A percentile compares a stretch with the other conserved stretches of the same genome.
Conservation (phyloP, 345 rosid species). For the Camelina neglecta region DNA sequence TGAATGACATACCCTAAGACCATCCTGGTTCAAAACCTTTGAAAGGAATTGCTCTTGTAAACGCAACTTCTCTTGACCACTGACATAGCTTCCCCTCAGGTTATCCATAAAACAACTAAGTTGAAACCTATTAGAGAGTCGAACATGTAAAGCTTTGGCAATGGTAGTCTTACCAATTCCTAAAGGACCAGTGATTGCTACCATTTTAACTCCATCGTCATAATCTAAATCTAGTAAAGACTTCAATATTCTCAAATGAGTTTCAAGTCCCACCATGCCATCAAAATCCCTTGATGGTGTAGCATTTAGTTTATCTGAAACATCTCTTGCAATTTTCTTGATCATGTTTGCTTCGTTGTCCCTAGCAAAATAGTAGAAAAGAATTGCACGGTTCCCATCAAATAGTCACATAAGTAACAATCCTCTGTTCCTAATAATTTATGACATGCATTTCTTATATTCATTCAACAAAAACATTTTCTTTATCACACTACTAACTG, state of each 20-base stretch:
- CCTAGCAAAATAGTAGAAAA: neutral
- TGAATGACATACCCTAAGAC: conserved; percentile 27
- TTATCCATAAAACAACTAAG: neutral
- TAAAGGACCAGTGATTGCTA: conserved; percentile 14
- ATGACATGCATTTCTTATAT: too few species aligned
- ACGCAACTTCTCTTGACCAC: neutral
- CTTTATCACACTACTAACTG: too few species aligned
- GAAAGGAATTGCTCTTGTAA: conserved; percentile 17
- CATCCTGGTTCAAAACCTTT: neutral
- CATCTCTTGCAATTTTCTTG: neutral
- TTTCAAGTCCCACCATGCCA: neutral
- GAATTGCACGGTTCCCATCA: neutral
- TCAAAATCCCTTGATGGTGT: neutral
- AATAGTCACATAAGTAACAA: neutral
- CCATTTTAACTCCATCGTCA: neutral
- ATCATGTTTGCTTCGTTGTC: neutral
- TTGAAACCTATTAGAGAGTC: neutral
- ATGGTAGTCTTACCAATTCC: conserved; percentile 30
- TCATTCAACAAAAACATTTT: too few species aligned
- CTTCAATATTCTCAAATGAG: neutral
- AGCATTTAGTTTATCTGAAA: neutral
- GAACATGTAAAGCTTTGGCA: neutral
- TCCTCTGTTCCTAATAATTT: too few species aligned
- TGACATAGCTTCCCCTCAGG: neutral
- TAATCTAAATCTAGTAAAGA: neutral